phyloP scores from a whole-genome alignment of 2,329 filamentous ascomycete species.

The Trichophyton rubrum region DNA sequence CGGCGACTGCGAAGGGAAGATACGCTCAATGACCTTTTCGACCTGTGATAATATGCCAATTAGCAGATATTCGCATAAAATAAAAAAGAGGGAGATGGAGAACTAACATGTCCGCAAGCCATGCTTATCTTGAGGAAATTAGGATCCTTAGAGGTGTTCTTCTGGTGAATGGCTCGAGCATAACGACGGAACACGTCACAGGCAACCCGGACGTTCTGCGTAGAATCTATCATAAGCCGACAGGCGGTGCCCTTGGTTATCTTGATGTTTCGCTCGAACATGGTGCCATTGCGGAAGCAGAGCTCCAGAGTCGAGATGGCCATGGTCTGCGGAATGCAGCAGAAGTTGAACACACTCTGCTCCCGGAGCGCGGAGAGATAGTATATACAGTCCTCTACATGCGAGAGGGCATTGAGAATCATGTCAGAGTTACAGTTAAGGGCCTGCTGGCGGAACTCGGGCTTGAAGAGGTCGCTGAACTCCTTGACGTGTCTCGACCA shows the following conservation, averaged over 20 bases:
- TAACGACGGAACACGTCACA: slow-evolving; percentile 74
- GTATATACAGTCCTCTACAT: slow-evolving; percentile 88
- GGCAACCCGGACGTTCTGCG: slow-evolving; percentile 72
- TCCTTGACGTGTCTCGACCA: slow-evolving; percentile 90
- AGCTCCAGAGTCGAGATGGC: slow-evolving; percentile 88
- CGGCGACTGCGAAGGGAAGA: slow-evolving; percentile 75
- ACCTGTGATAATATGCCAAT: slow-evolving; percentile 42
- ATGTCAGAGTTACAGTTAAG: slow-evolving; percentile 84
- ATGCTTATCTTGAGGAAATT: slow-evolving; percentile 87
- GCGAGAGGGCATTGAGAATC: slow-evolving; percentile 77
- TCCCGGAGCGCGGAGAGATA: slow-evolving; percentile 92
- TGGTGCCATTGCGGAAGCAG: slow-evolving; percentile 77
- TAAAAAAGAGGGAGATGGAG: not conserved
- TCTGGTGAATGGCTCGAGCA: slow-evolving; percentile 69
- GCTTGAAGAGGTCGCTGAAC: slow-evolving; percentile 82
- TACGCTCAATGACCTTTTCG: slow-evolving; percentile 86
- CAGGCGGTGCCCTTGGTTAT: slow-evolving; percentile 94
- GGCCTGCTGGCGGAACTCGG: slow-evolving; percentile 62
- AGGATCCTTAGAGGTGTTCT: slow-evolving; percentile 87
- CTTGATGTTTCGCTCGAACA: slow-evolving; percentile 84
- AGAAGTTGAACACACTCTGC: slow-evolving; percentile 98
- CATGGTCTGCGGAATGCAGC: slow-evolving; percentile 93
- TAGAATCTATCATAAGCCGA: slow-evolving; percentile 79
- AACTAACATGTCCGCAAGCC: slow-evolving; percentile 66
- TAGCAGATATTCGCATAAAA: too few species aligned